Conservation (phyloP, 805 yeast species). For the Lipomyces starkeyi region DNA sequence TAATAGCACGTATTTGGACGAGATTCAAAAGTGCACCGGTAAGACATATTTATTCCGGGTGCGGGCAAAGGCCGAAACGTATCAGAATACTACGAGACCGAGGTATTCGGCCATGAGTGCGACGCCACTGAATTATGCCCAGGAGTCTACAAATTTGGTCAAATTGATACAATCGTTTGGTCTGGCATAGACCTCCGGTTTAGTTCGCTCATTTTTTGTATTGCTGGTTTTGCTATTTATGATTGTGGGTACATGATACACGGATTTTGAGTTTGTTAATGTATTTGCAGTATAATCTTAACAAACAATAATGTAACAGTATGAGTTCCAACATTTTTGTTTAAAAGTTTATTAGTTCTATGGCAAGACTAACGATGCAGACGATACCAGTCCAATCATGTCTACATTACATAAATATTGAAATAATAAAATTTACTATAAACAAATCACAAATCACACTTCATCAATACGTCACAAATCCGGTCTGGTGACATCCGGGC, state of each 20-base stretch:
- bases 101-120: conserved; percentile 70
- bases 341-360: background rate
- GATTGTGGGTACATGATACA: background rate
- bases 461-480: conserved; percentile 56
- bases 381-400: background rate
- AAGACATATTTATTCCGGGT: conserved; percentile 75
- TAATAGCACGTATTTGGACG: conserved; percentile 48
- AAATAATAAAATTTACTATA: background rate
- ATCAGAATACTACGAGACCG: conserved; percentile 76
- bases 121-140: conserved; percentile 44
- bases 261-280: background rate
- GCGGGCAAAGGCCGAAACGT: conserved; percentile 82
- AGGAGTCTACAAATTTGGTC: conserved; percentile 42
- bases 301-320: conserved; percentile 1
- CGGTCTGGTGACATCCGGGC: conserved; percentile 70
- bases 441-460: background rate
- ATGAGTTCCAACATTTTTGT: background rate
- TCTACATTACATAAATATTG: background rate
- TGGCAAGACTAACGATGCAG: background rate
- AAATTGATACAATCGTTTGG: conserved; percentile 31
- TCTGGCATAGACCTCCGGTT: conserved; percentile 11
- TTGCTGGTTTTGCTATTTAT: background rate
- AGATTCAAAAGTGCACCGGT: conserved; percentile 61
- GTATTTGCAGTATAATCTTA: background rate
- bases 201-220: conserved; percentile 5